Evolutionary conservation across 371 early-diverging fungal genomes (phyloP).

Genomic region (Syncephalis fuscata): DNA sequence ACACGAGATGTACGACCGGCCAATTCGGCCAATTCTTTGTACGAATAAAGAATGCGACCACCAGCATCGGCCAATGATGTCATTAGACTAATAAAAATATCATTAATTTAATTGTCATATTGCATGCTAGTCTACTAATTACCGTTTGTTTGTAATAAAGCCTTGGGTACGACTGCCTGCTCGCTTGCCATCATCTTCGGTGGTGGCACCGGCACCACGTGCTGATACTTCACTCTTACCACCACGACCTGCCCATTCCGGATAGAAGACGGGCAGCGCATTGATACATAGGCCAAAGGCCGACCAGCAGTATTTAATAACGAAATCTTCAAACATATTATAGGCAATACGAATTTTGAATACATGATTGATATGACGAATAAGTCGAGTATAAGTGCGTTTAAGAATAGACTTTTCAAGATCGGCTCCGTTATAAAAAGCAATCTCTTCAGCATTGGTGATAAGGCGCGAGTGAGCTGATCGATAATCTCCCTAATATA

Average conservation of each 20-base stretch:
- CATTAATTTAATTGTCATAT: neutral
- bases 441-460: constrained; percentile 82
- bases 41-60: constrained; percentile 81
- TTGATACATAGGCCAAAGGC: constrained; percentile 53
- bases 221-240: neutral
- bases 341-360: constrained; percentile 64
- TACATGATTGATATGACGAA: constrained; percentile 66
- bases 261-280: constrained; percentile 70
- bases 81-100: constrained; percentile 27
- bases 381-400: constrained; percentile 39
- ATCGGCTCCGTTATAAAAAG: constrained; percentile 61
- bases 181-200: constrained; percentile 15
- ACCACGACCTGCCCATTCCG: constrained; percentile 18
- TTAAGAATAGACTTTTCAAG: constrained; percentile 60
- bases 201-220: constrained; percentile 10
- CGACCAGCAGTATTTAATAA: constrained; percentile 68
- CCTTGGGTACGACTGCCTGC: constrained; percentile 58
- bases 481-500: constrained; percentile 59
- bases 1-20: constrained; percentile 78
- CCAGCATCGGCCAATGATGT: constrained; percentile 77
- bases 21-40: constrained; percentile 71
- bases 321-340: constrained; percentile 81
- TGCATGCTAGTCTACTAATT: constrained; percentile 2
- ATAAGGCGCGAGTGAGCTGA: constrained; percentile 68
- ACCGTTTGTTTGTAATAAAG: constrained; percentile 83